phyloP scores from a whole-genome alignment of 805 yeast genomes.

The Myxozyma mucilagina region DNA sequence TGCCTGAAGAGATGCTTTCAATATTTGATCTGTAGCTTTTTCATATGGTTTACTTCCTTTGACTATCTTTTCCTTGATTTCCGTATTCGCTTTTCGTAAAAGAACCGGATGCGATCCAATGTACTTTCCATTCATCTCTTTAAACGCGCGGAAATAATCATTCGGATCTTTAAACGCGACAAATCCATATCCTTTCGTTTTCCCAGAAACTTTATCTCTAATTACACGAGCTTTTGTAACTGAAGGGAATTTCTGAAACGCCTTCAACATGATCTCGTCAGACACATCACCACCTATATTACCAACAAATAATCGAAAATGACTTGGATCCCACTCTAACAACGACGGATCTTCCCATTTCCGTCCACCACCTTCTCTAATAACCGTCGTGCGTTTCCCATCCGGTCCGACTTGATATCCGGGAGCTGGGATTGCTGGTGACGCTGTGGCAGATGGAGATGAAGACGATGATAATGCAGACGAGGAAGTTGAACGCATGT shows the following conservation, averaged over 20 bases:
- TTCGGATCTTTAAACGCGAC: conserved; percentile 64
- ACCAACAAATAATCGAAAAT: conserved; percentile 73
- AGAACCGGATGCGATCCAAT: conserved; percentile 74
- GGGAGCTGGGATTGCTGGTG: not conserved
- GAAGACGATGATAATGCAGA: not conserved
- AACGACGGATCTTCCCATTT: conserved; percentile 51
- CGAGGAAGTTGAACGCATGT: not conserved
- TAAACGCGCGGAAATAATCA: conserved; percentile 69
- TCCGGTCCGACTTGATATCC: conserved; percentile 11
- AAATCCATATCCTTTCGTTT: conserved; percentile 71
- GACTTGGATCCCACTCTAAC: conserved; percentile 67
- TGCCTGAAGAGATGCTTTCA: conserved; percentile 11
- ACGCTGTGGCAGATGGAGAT: not conserved
- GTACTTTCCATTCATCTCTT: conserved; percentile 74
- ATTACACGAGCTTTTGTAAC: conserved; percentile 64
- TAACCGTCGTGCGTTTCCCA: conserved; percentile 38
- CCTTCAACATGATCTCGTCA: conserved; percentile 54
- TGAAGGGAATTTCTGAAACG: conserved; percentile 56
- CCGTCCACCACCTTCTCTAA: conserved; percentile 50
- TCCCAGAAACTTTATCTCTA: conserved; percentile 48
- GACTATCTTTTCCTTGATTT: conserved; percentile 26
- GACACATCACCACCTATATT: conserved; percentile 68
- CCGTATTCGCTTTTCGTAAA: conserved; percentile 57
- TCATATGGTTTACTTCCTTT: conserved; percentile 19
- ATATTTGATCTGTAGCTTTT: conserved; percentile 18